Evolutionary conservation across 148 eudicot genomes (phyloP).

Genomic region (Fagopyrum tataricum): DNA sequence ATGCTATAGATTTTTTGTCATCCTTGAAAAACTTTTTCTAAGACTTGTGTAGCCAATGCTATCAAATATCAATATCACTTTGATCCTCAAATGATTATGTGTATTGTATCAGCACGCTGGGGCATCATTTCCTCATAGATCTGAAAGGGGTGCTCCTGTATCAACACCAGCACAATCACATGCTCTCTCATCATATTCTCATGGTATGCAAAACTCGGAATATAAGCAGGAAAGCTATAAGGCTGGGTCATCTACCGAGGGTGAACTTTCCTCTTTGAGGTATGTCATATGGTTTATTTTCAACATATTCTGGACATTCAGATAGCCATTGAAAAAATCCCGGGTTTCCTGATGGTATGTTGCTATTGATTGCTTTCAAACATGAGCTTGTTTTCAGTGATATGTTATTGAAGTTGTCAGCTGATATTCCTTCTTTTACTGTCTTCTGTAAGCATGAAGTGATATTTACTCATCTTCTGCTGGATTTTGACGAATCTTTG

Average conservation of each 20-base stretch:
- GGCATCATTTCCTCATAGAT: slow-evolving; percentile 76
- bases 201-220: slow-evolving; percentile 46
- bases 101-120: slow-evolving; percentile 56
- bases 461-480: neutral
- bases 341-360: neutral
- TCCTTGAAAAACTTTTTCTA: neutral
- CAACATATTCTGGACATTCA: neutral
- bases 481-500: neutral
- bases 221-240: slow-evolving; percentile 23
- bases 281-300: slow-evolving; percentile 17
- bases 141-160: slow-evolving; percentile 74
- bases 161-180: slow-evolving; percentile 89
- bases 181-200: slow-evolving; percentile 67
- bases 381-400: neutral
- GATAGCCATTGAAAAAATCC: neutral
- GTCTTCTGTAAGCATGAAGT: neutral
- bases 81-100: neutral
- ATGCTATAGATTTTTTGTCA: neutral
- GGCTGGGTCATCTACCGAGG: slow-evolving; percentile 61
- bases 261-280: slow-evolving; percentile 81
- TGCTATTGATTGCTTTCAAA: neutral
- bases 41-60: neutral
- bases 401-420: neutral
- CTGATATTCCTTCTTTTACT: neutral
- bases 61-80: neutral